Evolutionary conservation across 768 basidiomycete genomes (phyloP).

Genomic region (Peribolospora baueri): DNA sequence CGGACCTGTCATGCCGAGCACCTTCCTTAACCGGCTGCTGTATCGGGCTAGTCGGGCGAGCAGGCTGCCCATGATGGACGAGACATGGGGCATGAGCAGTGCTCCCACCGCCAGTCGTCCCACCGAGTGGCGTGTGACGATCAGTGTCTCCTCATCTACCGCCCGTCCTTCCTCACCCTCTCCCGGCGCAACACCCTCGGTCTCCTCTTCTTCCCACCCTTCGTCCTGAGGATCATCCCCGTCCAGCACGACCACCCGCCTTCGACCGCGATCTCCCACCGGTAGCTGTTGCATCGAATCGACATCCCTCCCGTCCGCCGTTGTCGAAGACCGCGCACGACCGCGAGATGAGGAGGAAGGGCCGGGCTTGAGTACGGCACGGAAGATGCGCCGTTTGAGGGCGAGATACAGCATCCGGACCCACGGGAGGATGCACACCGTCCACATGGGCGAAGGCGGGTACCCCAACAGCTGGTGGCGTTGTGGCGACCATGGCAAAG

Average conservation of each 20-base stretch:
- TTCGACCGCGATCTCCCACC: neutral
- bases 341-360: neutral
- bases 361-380: constrained; percentile 4
- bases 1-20: constrained; percentile 5
- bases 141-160: neutral
- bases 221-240: neutral
- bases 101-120: constrained; percentile 8
- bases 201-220: neutral
- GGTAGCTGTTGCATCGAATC: neutral
- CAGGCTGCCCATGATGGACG: constrained; percentile 6
- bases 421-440: constrained; percentile 13
- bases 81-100: constrained; percentile 9
- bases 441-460: constrained; percentile 11
- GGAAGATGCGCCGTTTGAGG: constrained; percentile 2
- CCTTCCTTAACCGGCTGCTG: neutral
- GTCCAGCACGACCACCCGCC: neutral
- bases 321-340: neutral
- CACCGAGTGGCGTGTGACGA: neutral
- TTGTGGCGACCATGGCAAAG: constrained; percentile 1
- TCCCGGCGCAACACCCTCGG: neutral
- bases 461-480: constrained; percentile 6
- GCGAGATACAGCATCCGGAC: constrained; percentile 9
- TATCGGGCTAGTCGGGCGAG: constrained; percentile 8
- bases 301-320: neutral
- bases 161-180: neutral